Base-by-base conservation (phyloP, 306 rosid species). In the Acacia acuminata region DNA sequence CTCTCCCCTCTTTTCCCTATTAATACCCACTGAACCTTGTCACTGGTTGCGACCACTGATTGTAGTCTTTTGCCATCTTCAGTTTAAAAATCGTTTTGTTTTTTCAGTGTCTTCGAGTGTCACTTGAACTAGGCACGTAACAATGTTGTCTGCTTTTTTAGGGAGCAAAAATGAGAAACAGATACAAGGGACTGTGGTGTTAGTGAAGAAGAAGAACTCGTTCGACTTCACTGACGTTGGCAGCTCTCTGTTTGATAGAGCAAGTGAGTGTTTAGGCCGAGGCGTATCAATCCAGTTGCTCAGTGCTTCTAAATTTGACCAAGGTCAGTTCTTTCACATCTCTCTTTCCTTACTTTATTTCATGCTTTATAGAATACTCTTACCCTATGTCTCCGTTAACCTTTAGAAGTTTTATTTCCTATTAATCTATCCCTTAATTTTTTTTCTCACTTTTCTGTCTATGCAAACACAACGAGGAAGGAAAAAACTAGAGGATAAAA, bases 171-270 rank as follows among this genome's bases (percentile, higher is more conserved):
- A 60, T 45, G 42, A 27, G 30, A 78, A 30, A 0, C 56, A 55
- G 55, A 56, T 83, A 2, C 53, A 78, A 58, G 86, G 86, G 12
- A 83, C 65, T 0, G 83, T 83, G 64, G 86, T 83, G 80, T 42
- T 78, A 25, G 79, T 83, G 86, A 4, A n/a, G 27, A 83, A 79
- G 86, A 79, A 73, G 76, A 78, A 83, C 55, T 79, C 79, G 20
- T 43, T 83, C 65, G 86, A 83, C 36, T 30, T 78, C 9, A 7
- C 6, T 4, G 22, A 3, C 75, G 3, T 66, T 0, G 56, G 3
- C 11, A 70, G 65, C 8, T 9, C 55, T 0, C 20, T 45, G 2
- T 47, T 55, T 1, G 86, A 83, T 32, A 25, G 10, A 8, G 44
- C 69, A 3, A 78, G 80, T 3, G 76, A 82, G 71, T 42, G 75